Conservation (phyloP, 495 filamentous ascomycete genomes). For the Aspergillus biplanus region DNA sequence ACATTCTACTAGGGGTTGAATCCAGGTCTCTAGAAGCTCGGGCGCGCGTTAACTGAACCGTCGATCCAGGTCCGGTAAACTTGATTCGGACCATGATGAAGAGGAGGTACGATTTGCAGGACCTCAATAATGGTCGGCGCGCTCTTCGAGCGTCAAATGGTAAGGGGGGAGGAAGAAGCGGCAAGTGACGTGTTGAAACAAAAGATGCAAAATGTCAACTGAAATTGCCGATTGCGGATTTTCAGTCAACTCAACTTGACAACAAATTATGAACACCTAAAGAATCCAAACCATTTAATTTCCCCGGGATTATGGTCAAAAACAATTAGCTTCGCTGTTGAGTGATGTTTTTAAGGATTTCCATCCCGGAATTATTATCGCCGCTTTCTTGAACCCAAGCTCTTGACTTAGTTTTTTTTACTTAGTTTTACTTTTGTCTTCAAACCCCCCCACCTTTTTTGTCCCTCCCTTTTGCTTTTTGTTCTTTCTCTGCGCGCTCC, state of each 20-base stretch:
- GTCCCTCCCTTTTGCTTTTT: not conserved
- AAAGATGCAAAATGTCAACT: constrained; percentile 6
- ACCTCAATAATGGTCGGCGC: not conserved
- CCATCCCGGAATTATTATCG: not conserved
- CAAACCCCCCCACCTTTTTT: not conserved
- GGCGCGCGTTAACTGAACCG: constrained; percentile 26
- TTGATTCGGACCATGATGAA: constrained; percentile 32
- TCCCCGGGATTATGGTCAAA: not conserved
- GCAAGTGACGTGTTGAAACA: constrained; percentile 8
- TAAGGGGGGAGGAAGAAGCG: not conserved
- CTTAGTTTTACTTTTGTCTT: not conserved
- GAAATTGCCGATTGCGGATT: not conserved
- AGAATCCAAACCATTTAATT: not conserved
- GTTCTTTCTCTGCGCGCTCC: not conserved
- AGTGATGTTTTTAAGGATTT: not conserved
- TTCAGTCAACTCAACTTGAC: not conserved
- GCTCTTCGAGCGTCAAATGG: not conserved
- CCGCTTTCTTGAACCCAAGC: not conserved
- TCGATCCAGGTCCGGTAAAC: constrained; percentile 26
- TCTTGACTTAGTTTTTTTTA: not conserved
- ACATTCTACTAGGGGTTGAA: constrained; percentile 5
- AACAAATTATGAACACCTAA: constrained; percentile 13
- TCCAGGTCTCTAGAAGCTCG: constrained; percentile 6
- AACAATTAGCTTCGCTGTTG: constrained; percentile 2
- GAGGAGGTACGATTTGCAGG: not conserved